These are phyloP conservation scores for Mycosphaerella sp. DNA, from an alignment of 2,329 filamentous ascomycete genomes.

Conservation along the genomic window DNA sequence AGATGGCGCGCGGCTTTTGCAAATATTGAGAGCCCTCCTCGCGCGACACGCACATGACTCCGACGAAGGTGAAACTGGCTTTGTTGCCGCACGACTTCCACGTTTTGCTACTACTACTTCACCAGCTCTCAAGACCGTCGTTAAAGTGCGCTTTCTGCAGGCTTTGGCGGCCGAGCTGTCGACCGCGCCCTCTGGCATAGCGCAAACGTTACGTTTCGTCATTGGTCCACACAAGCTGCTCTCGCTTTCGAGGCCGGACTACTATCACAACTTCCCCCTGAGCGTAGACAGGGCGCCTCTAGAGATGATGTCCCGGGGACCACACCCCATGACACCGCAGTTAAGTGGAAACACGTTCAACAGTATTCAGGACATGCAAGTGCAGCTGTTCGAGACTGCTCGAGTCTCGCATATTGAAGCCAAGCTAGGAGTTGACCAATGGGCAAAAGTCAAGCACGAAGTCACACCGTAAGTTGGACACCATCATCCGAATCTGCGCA, in stretches of 20 bases:
- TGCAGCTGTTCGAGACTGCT: slow-evolving; percentile 17
- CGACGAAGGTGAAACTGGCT: not conserved
- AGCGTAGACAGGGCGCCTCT: slow-evolving; percentile 1
- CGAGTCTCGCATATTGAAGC: slow-evolving; percentile 14
- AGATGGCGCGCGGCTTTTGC: slow-evolving; percentile 1
- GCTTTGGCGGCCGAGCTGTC: slow-evolving; percentile 1
- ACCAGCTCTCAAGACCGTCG: not conserved
- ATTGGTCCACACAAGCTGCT: slow-evolving; percentile 6
- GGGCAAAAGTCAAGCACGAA: slow-evolving; percentile 14
- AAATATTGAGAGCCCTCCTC: slow-evolving; percentile 5
- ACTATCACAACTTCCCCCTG: slow-evolving; percentile 11
- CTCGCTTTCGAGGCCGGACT: slow-evolving; percentile 12
- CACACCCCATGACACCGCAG: slow-evolving; percentile 16
- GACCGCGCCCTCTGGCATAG: not conserved
- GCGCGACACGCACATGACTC: not conserved
- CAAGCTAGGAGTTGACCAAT: slow-evolving; percentile 13
- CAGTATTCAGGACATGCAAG: slow-evolving; percentile 9
- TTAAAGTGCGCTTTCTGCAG: slow-evolving; percentile 9
- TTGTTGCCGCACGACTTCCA: not conserved
- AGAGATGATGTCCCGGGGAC: slow-evolving; percentile 9
- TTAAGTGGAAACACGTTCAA: slow-evolving; percentile 11
- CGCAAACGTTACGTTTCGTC: slow-evolving; percentile 13
- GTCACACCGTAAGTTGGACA: not conserved
- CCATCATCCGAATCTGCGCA: too few relatives aligned
- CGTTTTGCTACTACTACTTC: not conserved